Base-by-base conservation (phyloP, 2,329 filamentous ascomycete genomes). In the Bertia moriformis region DNA sequence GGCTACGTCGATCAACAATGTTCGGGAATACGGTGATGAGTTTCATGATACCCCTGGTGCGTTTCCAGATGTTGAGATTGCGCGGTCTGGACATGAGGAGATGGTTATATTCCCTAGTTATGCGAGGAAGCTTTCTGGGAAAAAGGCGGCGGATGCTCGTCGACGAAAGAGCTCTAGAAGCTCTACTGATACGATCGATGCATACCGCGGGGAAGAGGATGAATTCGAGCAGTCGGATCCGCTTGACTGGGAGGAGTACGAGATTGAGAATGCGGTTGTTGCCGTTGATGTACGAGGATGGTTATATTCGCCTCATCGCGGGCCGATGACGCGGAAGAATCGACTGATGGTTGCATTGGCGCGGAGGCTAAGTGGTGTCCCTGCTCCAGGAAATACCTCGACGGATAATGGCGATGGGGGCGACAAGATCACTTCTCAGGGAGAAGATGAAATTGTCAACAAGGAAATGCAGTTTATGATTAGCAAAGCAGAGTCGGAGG, bases 31-130 rank as follows among this genome's bases (percentile, higher is more conserved):
- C 24, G n/a, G n/a, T n/a, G 22, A 27, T 7, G 22, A 27, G 7
- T 27, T 10, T 27, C 17, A 35, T 15, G 7, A 35, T 17, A 35
- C 32, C 32, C 32, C 32, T 7, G 32, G 32, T 35, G 32, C 32
- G 10, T 35, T 35, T 35, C 15, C 32, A 7, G 32, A 35, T 35
- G 32, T 35, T 7, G 32, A 35, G 32, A 35, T 35, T 15, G 32
- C 32, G 32, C 32, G 32, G 10, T 35, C 32, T 10, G 32, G 32
- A 12, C 7, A 35, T 17, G 32, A 35, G 32, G 32, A 35, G 32
- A 35, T 35, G 32, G 32, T 35, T 7, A 7, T 35, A 15, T 35
- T 35, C 15, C 32, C 32, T 7, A 35, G 32, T 15, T 35, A 35
- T 35, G 32, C 10, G 32, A 35, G 32, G 15, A 35, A 15, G 17